These are phyloP conservation scores for Cyclanthera cordifolia DNA, from an alignment of 306 rosid genomes.

Conservation along the genomic window DNA sequence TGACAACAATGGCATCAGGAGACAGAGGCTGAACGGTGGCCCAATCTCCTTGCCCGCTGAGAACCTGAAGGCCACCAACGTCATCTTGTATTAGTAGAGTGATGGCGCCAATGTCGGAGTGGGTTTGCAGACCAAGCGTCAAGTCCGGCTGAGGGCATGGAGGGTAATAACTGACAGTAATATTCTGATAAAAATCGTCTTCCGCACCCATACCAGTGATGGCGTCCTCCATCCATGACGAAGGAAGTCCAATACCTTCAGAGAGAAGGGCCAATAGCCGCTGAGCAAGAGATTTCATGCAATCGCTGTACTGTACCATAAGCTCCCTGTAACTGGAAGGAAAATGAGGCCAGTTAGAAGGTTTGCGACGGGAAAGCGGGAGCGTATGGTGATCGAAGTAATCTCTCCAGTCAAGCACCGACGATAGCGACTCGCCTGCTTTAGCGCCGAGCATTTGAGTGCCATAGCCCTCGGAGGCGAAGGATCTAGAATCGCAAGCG, in stretches of 20 bases:
- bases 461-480: constrained; percentile 83
- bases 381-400: constrained; percentile 85
- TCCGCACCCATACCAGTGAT: constrained; percentile 20
- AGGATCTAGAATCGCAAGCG: constrained; percentile 36
- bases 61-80: constrained; percentile 75
- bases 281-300: constrained; percentile 42
- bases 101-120: constrained; percentile 73
- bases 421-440: background rate
- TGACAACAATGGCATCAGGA: constrained; percentile 60
- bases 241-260: constrained; percentile 50
- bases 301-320: constrained; percentile 38
- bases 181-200: constrained; percentile 64
- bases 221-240: constrained; percentile 47
- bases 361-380: constrained; percentile 71
- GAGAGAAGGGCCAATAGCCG: constrained; percentile 52
- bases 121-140: constrained; percentile 78
- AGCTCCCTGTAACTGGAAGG: constrained; percentile 40
- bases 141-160: constrained; percentile 80
- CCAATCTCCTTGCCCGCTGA: constrained; percentile 40
- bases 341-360: constrained; percentile 56
- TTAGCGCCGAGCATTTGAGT: constrained; percentile 54
- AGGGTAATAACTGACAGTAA: constrained; percentile 82
- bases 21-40: constrained; percentile 48
- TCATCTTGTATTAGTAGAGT: constrained; percentile 77
- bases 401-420: constrained; percentile 75